Evolutionary conservation across 2,329 filamentous ascomycete species (phyloP), one percentile per base, ranked within the genome.

Genomic region (Byssothecium circinans): DNA sequence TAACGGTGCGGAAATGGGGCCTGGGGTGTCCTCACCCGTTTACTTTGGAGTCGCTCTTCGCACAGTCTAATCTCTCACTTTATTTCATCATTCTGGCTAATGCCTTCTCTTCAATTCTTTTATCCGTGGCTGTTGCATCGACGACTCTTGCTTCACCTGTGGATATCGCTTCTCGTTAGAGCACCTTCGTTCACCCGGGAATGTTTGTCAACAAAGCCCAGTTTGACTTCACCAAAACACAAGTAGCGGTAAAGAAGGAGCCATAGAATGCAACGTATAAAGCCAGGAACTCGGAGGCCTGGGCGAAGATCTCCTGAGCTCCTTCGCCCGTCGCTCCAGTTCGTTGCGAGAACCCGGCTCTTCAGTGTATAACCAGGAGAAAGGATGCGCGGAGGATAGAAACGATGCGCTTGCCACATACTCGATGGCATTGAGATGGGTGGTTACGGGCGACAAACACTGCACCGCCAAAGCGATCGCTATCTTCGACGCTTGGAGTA

Each of bases 261-360:
- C 39, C 39, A 32, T 41, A 23, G 39, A 30, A 27, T 27, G 25
- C 39, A 41, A 23, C 39, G 4, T 41, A 41, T 18, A 27, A 23
- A 30, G 39, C 39, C 18, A n/a, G 29, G 18, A 25, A 41, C 15
- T 30, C 23, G 15, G 23, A 19, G 10, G 22, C 25, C 3, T 41
- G 39, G 39, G 27, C 14, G 14, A 32, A 29, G 18, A n/a, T 23
- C 6, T 41, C 39, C 27, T 41, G 39, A 23, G 25, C 17, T 8
- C 25, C 39, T 2, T 41, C 39, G 5, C 39, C 39, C 2, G 39
- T 41, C 23, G 39, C 14, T 25, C 29, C 39, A 41, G 39, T 41
- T 10, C 39, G 39, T 4, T 41, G 39, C n/a, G 39, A 41, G 18
- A 23, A 41, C 27, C 39, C 22, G 39, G 39, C 15, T 29, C 39